Evolutionary conservation across 371 early-diverging fungal genomes (phyloP).

Genomic region (Nematocida sp.): DNA sequence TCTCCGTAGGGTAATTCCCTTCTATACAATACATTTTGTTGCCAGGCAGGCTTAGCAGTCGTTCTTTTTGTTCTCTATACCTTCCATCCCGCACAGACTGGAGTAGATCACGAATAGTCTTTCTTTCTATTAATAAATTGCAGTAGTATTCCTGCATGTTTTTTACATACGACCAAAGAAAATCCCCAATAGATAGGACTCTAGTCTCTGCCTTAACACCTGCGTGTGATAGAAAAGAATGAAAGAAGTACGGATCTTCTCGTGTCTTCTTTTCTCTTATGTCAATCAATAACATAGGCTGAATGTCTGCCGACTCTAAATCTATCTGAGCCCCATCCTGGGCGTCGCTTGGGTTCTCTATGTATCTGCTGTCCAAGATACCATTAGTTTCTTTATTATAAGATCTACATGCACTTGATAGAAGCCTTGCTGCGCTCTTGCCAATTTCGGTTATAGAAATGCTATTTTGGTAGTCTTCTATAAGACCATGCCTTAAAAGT

Average conservation of each 20-base stretch:
- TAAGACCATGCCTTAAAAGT: slow-evolving; percentile 11
- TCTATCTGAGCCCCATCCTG: neutral
- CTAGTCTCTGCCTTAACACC: slow-evolving; percentile 58
- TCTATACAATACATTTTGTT: slow-evolving; percentile 51
- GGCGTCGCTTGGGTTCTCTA: neutral
- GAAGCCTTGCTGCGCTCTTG: neutral
- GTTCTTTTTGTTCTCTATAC: slow-evolving; percentile 83
- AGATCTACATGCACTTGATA: neutral
- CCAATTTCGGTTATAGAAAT: neutral
- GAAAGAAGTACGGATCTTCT: slow-evolving; percentile 56
- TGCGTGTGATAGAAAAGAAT: slow-evolving; percentile 40
- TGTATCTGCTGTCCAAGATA: neutral
- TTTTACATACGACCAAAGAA: slow-evolving; percentile 65
- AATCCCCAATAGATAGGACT: slow-evolving; percentile 67
- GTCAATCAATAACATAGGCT: slow-evolving; percentile 63
- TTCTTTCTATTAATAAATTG: slow-evolving; percentile 83
- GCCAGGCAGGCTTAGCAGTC: slow-evolving; percentile 47
- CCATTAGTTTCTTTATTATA: neutral
- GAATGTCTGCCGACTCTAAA: neutral
- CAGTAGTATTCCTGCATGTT: slow-evolving; percentile 74
- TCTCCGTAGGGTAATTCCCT: neutral
- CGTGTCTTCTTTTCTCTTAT: slow-evolving; percentile 65
- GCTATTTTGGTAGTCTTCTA: neutral
- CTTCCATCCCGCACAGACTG: slow-evolving; percentile 86
- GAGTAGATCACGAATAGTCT: slow-evolving; percentile 83